Conservation (phyloP, 1,139 yeast species). For the Meyerozyma smithsonii region DNA sequence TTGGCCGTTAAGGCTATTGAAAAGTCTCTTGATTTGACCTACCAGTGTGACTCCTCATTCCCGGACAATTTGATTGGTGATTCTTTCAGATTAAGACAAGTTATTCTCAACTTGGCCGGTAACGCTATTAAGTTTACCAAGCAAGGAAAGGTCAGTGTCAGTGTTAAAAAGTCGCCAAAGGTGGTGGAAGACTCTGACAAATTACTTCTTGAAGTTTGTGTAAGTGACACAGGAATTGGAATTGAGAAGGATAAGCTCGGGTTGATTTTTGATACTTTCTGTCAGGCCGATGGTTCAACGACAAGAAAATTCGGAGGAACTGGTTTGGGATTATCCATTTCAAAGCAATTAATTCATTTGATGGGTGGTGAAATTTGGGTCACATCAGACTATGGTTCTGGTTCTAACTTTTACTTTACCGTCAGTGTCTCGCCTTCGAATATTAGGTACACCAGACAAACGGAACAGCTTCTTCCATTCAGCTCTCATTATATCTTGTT, state of each 20-base stretch:
- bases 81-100: conserved; percentile 80
- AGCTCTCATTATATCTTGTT: conserved; percentile 64
- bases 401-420: conserved; percentile 78
- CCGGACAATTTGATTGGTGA: conserved; percentile 86
- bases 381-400: conserved; percentile 72
- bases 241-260: conserved; percentile 80
- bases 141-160: conserved; percentile 67
- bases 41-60: conserved; percentile 80
- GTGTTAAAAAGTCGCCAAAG: conserved; percentile 48
- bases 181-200: conserved; percentile 45
- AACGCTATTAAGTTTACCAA: conserved; percentile 85
- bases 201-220: conserved; percentile 74
- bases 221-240: conserved; percentile 86
- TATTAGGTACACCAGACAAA: conserved; percentile 56
- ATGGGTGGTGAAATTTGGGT: conserved; percentile 96
- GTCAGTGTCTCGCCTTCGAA: conserved; percentile 73
- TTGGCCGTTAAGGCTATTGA: conserved; percentile 86
- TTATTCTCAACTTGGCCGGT: conserved; percentile 77
- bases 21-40: conserved; percentile 72
- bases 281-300: conserved; percentile 91
- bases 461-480: conserved; percentile 72
- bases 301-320: conserved; percentile 92
- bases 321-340: conserved; percentile 72
- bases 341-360: conserved; percentile 77
- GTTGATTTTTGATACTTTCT: conserved; percentile 79